Evolutionary conservation across 176 grass and related monocot genomes (phyloP).

Genomic region (Oryza longistaminata): DNA sequence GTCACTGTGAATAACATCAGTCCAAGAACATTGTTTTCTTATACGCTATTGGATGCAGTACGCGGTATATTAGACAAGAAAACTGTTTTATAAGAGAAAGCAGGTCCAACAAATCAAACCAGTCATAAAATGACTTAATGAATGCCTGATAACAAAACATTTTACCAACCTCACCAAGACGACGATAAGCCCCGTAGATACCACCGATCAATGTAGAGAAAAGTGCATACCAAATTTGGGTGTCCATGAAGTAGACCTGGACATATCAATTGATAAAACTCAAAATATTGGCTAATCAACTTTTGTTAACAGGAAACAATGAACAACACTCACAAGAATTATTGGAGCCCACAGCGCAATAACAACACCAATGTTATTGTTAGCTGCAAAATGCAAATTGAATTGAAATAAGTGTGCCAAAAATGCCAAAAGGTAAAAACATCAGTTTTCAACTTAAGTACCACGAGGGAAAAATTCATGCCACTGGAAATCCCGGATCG

Average conservation of each 20-base stretch:
- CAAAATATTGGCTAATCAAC: conserved; percentile 5
- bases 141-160: not conserved
- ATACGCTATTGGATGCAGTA: not conserved
- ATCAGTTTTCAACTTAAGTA: conserved; percentile 42
- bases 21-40: not conserved
- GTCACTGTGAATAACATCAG: not conserved
- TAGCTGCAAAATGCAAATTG: conserved; percentile 64
- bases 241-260: conserved; percentile 99
- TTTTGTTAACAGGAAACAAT: conserved; percentile 6
- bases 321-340: conserved; percentile 65
- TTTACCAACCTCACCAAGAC: conserved; percentile 90
- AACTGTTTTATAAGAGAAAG: conserved; percentile 2
- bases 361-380: conserved; percentile 88
- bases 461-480: conserved; percentile 95
- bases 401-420: conserved; percentile 37
- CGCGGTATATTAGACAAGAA: conserved; percentile 24
- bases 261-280: conserved; percentile 33
- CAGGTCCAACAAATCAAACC: not conserved
- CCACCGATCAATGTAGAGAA: conserved; percentile 96
- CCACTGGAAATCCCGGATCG: conserved; percentile 75
- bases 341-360: conserved; percentile 96
- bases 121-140: not conserved
- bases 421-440: conserved; percentile 30
- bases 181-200: conserved; percentile 93
- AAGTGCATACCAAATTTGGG: conserved; percentile 98